Conservation (phyloP, 257 asterid genomes). For the Solanum megistacrolobum region DNA sequence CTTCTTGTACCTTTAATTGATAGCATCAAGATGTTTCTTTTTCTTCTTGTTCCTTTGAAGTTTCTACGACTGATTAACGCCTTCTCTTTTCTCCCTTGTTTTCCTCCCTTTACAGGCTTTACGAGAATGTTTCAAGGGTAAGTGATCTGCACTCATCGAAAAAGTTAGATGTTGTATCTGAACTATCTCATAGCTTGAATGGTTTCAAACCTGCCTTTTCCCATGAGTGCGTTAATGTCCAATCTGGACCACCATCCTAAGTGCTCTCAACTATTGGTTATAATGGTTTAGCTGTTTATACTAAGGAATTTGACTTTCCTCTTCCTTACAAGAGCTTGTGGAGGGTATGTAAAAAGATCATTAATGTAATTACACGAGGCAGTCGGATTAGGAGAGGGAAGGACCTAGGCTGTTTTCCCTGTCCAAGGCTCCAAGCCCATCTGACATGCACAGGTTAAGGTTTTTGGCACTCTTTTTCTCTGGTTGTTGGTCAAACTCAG, state of each 20-base stretch:
- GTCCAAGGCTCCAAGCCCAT: neutral
- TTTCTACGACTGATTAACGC: neutral
- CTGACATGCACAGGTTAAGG: neutral
- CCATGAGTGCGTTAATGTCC: neutral
- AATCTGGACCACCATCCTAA: neutral
- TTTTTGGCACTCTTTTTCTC: neutral
- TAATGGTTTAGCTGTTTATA: neutral
- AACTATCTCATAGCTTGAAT: neutral
- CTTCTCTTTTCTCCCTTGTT: neutral
- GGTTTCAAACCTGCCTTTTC: neutral
- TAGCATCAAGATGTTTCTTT: neutral
- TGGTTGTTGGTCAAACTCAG: neutral
- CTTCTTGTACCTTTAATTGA: neutral
- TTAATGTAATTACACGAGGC: neutral
- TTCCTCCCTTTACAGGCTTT: constrained; percentile 33
- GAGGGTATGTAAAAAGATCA: neutral
- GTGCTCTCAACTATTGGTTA: neutral
- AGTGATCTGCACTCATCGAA: constrained; percentile 4
- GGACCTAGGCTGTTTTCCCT: neutral
- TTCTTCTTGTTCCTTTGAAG: neutral
- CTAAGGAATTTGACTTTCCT: neutral
- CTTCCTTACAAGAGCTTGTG: neutral
- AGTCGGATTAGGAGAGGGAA: neutral
- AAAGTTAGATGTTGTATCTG: neutral
- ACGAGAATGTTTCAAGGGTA: constrained; percentile 66